phyloP scores from a whole-genome alignment of 306 rosid species.

The Gillenia trifoliata region DNA sequence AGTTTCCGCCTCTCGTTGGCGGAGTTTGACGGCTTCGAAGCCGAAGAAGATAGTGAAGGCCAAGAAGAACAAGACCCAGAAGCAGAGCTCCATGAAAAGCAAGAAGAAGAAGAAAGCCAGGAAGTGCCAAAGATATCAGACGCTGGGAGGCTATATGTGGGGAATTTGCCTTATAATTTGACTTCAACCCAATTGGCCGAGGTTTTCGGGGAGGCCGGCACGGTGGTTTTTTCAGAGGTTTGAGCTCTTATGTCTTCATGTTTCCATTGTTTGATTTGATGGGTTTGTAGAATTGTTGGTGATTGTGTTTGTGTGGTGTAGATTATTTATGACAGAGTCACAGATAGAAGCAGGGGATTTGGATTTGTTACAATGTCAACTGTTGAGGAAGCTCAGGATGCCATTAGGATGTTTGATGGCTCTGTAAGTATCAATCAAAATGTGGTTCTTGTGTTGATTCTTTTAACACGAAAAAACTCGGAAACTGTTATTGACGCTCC shows the following conservation, averaged over 20 bases:
- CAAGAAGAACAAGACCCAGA: slow-evolving; percentile 30
- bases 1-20: slow-evolving; percentile 33
- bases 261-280: slow-evolving; percentile 8
- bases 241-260: slow-evolving; percentile 9
- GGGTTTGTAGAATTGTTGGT: background rate
- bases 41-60: slow-evolving; percentile 24
- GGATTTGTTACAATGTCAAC: slow-evolving; percentile 84
- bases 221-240: slow-evolving; percentile 71
- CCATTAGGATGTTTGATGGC: slow-evolving; percentile 85
- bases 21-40: slow-evolving; percentile 46
- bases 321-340: slow-evolving; percentile 84
- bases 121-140: slow-evolving; percentile 35
- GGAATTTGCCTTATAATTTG: slow-evolving; percentile 71
- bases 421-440: slow-evolving; percentile 47
- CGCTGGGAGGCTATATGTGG: slow-evolving; percentile 78
- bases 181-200: slow-evolving; percentile 61
- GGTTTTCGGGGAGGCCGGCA: slow-evolving; percentile 75
- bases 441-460: background rate
- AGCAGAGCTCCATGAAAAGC: slow-evolving; percentile 21
- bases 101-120: slow-evolving; percentile 19
- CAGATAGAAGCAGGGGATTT: slow-evolving; percentile 92
- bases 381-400: slow-evolving; percentile 75
- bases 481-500: background rate
- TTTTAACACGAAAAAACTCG: background rate
- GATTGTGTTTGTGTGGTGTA: slow-evolving; percentile 13